These are phyloP conservation scores for Zopfochytrium polystomum DNA, from an alignment of 371 early-diverging fungal species.

Conservation along the genomic window DNA sequence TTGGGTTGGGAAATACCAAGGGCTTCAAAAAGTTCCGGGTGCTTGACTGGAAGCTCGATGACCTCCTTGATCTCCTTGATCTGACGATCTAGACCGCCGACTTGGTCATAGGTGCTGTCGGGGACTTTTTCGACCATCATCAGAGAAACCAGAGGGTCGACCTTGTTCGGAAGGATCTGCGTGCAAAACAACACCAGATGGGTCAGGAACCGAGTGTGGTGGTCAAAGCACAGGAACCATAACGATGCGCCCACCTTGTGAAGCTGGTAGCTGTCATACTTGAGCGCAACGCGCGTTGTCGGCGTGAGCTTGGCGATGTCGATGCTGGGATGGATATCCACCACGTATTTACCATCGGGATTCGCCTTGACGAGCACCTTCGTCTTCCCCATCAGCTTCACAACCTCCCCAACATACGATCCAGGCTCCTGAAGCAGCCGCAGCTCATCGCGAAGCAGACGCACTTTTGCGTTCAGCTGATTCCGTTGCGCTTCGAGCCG, in stretches of 20 bases:
- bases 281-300: constrained; percentile 95
- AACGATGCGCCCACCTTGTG: constrained; percentile 64
- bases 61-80: constrained; percentile 99
- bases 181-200: background rate
- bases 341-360: constrained; percentile 99
- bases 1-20: constrained; percentile 99
- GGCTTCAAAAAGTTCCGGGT: constrained; percentile 99
- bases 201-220: background rate
- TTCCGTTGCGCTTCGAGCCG: constrained; percentile 98
- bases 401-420: constrained; percentile 97
- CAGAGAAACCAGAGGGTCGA: constrained; percentile 98
- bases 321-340: constrained; percentile 88
- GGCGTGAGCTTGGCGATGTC: constrained; percentile 92
- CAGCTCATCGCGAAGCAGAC: constrained; percentile 96
- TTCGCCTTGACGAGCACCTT: constrained; percentile 98
- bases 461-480: constrained; percentile 96
- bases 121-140: constrained; percentile 99
- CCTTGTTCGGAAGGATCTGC: constrained; percentile 79
- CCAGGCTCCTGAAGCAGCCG: constrained; percentile 96
- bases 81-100: constrained; percentile 99
- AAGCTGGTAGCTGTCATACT: constrained; percentile 85
- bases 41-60: constrained; percentile 99
- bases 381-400: constrained; percentile 99
- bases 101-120: constrained; percentile 98
- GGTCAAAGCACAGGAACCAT: background rate